Evolutionary conservation across 371 early-diverging fungal species (phyloP), one percentile per base, ranked within the genome.

Genomic region (Astathelohania contejeani): DNA sequence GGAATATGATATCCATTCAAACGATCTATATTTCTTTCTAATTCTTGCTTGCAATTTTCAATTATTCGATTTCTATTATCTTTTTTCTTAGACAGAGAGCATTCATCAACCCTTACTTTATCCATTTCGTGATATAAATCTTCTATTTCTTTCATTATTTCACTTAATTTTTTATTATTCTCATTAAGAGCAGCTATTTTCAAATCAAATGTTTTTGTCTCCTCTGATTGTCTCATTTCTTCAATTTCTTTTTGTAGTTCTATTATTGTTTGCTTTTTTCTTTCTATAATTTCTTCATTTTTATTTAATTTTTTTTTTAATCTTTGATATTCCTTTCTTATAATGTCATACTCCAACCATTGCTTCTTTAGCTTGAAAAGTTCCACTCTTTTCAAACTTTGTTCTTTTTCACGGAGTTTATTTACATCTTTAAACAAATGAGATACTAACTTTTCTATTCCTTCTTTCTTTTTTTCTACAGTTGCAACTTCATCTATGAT

Each of bases 201-300:
- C 24, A n/a, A 4, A 10, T 18, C 24, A 37, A 49, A 43, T 20
- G 19, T 14, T 56, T 65, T 32, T 40, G 22, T 49, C 27, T 49
- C 25, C 49, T 55, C 25, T 10, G 3, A 22, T 22, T 28, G 39
- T 35, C 56, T 49, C 18, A 56, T 35, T 19, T 54, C 40, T 28
- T 53, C 53, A 40, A 64, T 73, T 47, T 65, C 46, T 16, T 59
- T 32, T 22, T 65, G 42, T 26, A 64, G 46, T 16, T 51, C 24
- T 46, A 49, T 10, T 18, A 43, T 46, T 32, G 40, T 50, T 27
- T 51, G 14, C 19, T 55, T 20, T 3, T 50, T 61, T 28, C 38
- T 49, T 40, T 65, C 25, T 0, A 65, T 19, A 22, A 49, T 22
- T 22, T 46, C 56, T 48, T 59, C n/a, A 14, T 65, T 18, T 18